Evolutionary conservation across 148 eudicot genomes (phyloP), one percentile per base, ranked within the genome.

Genomic region (Suaeda aralocaspica): DNA sequence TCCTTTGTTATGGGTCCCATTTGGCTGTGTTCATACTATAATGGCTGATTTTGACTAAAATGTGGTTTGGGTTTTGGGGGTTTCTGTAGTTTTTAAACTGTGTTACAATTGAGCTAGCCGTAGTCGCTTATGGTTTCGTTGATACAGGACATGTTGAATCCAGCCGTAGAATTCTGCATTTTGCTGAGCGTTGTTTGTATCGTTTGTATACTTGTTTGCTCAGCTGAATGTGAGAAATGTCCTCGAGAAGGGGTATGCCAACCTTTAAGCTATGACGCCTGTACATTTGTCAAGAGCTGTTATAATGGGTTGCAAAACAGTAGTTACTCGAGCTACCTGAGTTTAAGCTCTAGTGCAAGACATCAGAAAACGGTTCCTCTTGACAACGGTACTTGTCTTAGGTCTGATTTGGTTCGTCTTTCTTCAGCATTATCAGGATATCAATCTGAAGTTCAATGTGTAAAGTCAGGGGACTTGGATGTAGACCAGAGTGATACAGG

Each of bases 341-440:
- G 55, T 74, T 76, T 75, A 36, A 77, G 64, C 39, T 25, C 57
- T 78, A 77, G 58, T 33, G 56, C 71, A 5, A 72, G 64, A 59
- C 36, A 72, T 42, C 57, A 71, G 8, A 57, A 58, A 42, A 74
- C 64, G 52, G 72, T 28, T 28, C 80, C 55, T 16, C 70, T 72
- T 48, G 12, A 52, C 14, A 87, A 80, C 61, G 66, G 77, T 71
- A 64, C 78, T 45, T 83, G 88, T 62, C 63, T 74, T 44, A 57
- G 72, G 79, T 76, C 90, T 22, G 77, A 84, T 65, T 62, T 69
- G 66, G 83, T 83, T 59, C 81, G 84, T 79, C 81, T 90, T 70
- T 84, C 80, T 63, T 88, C 91, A 8, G 78, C 88, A 45, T 71
- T 80, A 16, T 66, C 74, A 66, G 88, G 74, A 53, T 77, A 77